Percentiles rank a stretch among this genome's conserved stretches.
Conservation (phyloP, 2,329 filamentous ascomycete species). For the Ascochyta viciae-villosae region DNA sequence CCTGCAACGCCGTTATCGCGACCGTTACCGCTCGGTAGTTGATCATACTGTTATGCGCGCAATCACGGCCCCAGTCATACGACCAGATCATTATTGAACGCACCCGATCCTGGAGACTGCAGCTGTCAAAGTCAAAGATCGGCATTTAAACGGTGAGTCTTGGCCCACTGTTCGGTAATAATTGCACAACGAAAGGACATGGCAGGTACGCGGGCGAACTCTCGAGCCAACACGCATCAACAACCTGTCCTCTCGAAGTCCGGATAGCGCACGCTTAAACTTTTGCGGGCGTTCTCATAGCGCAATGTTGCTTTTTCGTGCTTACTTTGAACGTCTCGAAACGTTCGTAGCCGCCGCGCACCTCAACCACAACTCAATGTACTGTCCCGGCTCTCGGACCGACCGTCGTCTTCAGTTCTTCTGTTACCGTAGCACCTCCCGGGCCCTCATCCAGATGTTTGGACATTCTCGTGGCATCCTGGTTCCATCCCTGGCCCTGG, state of each 20-base stretch:
- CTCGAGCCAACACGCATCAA: neutral
- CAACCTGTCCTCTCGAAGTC: neutral
- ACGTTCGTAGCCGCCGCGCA: neutral
- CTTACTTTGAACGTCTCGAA: neutral
- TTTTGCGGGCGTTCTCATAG: neutral
- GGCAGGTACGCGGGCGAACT: neutral
- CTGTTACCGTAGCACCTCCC: constrained; percentile 14
- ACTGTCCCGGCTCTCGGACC: neutral
- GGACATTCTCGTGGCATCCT: constrained; percentile 19
- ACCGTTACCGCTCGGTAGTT: constrained; percentile 10
- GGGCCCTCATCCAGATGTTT: neutral
- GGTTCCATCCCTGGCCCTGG: neutral
- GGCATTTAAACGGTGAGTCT: constrained; percentile 4
- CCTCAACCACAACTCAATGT: neutral
- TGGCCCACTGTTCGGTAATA: neutral
- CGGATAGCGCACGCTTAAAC: constrained; percentile 1
- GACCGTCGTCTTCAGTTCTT: constrained; percentile 5
- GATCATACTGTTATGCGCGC: constrained; percentile 3
- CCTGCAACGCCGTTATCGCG: constrained; percentile 14
- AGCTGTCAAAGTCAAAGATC: neutral
- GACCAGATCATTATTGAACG: neutral
- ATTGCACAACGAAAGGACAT: neutral
- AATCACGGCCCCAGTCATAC: constrained; percentile 1
- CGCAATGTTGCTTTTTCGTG: neutral
- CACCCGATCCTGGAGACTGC: neutral